Evolutionary conservation across 805 yeast genomes (phyloP).

Genomic region (Starmerella ratchasimensis): DNA sequence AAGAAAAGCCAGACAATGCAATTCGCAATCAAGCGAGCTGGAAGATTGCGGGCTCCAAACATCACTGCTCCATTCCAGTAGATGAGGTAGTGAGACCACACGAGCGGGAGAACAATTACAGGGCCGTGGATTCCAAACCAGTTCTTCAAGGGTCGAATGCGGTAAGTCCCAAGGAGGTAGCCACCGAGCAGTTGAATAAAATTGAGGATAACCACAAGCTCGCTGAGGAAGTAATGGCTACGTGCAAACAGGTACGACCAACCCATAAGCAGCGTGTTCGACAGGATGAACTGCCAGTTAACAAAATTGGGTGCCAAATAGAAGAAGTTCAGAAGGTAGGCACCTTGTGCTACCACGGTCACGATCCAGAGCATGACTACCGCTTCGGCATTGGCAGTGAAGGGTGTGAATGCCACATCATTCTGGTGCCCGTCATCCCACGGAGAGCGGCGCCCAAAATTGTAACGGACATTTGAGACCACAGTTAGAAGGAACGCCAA

Average conservation of each 20-base stretch:
- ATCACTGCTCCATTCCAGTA: constrained; percentile 81
- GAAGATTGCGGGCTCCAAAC: constrained; percentile 44
- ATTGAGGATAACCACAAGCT: constrained; percentile 44
- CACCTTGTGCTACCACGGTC: constrained; percentile 38
- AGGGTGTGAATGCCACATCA: constrained; percentile 53
- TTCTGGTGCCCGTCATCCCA: constrained; percentile 32
- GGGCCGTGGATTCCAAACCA: constrained; percentile 54
- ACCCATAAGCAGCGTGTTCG: constrained; percentile 44
- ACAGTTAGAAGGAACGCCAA: constrained; percentile 43
- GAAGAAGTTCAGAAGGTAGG: constrained; percentile 25
- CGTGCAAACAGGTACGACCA: constrained; percentile 54
- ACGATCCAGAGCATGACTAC: constrained; percentile 44
- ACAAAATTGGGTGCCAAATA: constrained; percentile 22
- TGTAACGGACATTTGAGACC: constrained; percentile 42
- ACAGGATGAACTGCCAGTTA: constrained; percentile 49
- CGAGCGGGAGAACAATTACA: constrained; percentile 52
- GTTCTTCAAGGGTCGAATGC: constrained; percentile 37
- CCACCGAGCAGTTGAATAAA: constrained; percentile 43
- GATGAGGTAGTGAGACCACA: constrained; percentile 59
- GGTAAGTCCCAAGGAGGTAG: constrained; percentile 45
- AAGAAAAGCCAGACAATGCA: constrained; percentile 66
- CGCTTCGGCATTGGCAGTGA: constrained; percentile 35
- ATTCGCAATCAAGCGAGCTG: constrained; percentile 57
- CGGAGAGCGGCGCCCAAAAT: constrained; percentile 41
- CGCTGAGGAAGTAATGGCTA: constrained; percentile 45